phyloP scores from a whole-genome alignment of 1,284 basidiomycete species.

The Moesziomyces antarcticus region DNA sequence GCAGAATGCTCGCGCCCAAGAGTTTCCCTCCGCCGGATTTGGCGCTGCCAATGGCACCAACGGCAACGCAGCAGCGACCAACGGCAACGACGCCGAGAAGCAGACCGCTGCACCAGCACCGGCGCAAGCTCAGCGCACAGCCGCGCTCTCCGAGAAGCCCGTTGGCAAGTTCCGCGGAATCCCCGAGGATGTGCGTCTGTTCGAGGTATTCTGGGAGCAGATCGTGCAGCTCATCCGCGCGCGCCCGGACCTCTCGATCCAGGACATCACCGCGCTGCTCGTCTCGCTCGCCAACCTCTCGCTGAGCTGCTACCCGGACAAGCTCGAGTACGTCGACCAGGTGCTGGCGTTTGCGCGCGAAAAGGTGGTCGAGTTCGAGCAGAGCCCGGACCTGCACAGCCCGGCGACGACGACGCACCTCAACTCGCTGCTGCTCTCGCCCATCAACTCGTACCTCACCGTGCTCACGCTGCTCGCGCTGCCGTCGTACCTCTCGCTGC shows the following conservation, averaged over 20 bases:
- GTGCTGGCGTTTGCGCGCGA: slow-evolving; percentile 64
- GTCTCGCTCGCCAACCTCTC: slow-evolving; percentile 64
- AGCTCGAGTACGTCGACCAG: slow-evolving; percentile 67
- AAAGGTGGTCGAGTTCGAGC: slow-evolving; percentile 57
- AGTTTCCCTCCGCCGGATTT: slow-evolving; percentile 33
- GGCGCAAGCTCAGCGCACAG: slow-evolving; percentile 17
- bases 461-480: slow-evolving; percentile 64
- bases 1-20: slow-evolving; percentile 37
- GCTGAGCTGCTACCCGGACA: slow-evolving; percentile 66
- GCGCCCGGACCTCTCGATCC: slow-evolving; percentile 64
- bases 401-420: slow-evolving; percentile 53
- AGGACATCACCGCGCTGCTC: slow-evolving; percentile 64
- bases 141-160: slow-evolving; percentile 28
- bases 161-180: slow-evolving; percentile 65
- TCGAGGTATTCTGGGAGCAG: slow-evolving; percentile 68
- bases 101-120: slow-evolving; percentile 13
- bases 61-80: slow-evolving; percentile 18
- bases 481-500: slow-evolving; percentile 58
- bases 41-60: slow-evolving; percentile 12
- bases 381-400: slow-evolving; percentile 55
- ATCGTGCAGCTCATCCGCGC: slow-evolving; percentile 65
- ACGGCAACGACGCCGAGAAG: slow-evolving; percentile 38
- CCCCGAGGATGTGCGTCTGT: slow-evolving; percentile 64
- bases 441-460: slow-evolving; percentile 62
- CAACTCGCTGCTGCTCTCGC: slow-evolving; percentile 61